phyloP scores from a whole-genome alignment of 1,284 basidiomycete species.

The Rugiboletus extremiorientalis region DNA sequence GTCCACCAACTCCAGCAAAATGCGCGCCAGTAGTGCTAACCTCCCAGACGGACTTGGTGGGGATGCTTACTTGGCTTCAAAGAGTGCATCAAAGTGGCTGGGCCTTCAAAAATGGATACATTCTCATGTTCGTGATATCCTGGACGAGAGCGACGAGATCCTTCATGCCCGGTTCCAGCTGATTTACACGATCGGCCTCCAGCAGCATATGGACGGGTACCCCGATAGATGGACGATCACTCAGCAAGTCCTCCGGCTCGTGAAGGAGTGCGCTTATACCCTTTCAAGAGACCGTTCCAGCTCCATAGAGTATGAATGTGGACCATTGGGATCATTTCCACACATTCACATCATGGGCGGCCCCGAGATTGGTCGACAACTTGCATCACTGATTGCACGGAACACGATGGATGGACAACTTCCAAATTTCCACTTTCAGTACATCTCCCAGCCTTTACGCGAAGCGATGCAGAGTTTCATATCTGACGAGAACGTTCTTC shows the following conservation, averaged over 20 bases:
- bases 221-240: conserved; percentile 46
- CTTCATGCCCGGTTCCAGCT: conserved; percentile 43
- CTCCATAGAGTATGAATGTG: conserved; percentile 7
- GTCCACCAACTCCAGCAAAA: no score
- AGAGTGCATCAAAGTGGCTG: not conserved
- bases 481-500: not conserved
- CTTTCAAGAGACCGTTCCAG: conserved; percentile 6
- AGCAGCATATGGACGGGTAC: conserved; percentile 41
- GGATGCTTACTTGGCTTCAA: not conserved
- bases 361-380: conserved; percentile 9
- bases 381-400: conserved; percentile 23
- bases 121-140: conserved; percentile 32
- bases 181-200: conserved; percentile 42
- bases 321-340: conserved; percentile 25
- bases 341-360: conserved; percentile 29
- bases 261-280: conserved; percentile 6
- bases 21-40: no score
- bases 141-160: conserved; percentile 47
- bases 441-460: conserved; percentile 9
- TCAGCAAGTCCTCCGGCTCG: conserved; percentile 38
- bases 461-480: conserved; percentile 25
- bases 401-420: conserved; percentile 28
- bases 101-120: conserved; percentile 30
- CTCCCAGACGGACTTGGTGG: no score
- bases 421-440: conserved; percentile 14